Evolutionary conservation across 192 early-diverging fungal genomes (phyloP), one percentile per base, ranked within the genome.

Genomic region (Coemansia sp.): DNA sequence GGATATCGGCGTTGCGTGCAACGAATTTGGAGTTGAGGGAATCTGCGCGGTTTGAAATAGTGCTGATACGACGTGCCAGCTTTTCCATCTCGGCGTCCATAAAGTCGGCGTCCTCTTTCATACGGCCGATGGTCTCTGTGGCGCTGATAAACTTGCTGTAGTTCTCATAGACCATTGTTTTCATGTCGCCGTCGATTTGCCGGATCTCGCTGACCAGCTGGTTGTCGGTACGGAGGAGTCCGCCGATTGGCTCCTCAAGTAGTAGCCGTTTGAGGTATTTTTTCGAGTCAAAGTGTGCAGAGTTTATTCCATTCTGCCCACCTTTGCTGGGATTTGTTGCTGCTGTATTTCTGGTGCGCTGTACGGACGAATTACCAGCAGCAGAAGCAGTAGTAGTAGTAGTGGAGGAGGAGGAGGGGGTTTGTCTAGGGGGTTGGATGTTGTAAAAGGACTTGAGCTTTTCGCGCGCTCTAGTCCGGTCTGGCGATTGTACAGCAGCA

Each of bases 161-260:
- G 85, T 99, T 99, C 83, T 97, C 94, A 73, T 99, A 99, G 5
- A 99, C 95, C 48, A 99, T 86, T 0, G 97, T 96, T 76, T 99
- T 96, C 92, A 97, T 94, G 46, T 95, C 92, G 12, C 94, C 93
- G 72, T 99, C 94, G 60, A 99, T 87, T 62, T 96, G 88, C 63
- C 92, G 87, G 52, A 94, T 90, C 60, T 93, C 92, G 84, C 62
- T 36, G 18, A 66, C 57, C 23, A 73, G 66, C 43, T 58, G 56
- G 55, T 72, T 84, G 61, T 95, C 92, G 7, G 77, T 85, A 41
- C 83, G 75, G 1, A 98, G 84, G 20, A 98, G 76, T 44, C 88
- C 92, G 5, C 81, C 62, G 0, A 95, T 84, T 14, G 85, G 77
- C 36, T 87, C 85, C 61, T 92, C 90, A 4, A 87, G 85, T 39